Percentiles rank a stretch among this genome's conserved stretches.
These are phyloP conservation scores for Dendryphion nanum DNA, from an alignment of 2,329 filamentous ascomycete species.

Conservation along the genomic window DNA sequence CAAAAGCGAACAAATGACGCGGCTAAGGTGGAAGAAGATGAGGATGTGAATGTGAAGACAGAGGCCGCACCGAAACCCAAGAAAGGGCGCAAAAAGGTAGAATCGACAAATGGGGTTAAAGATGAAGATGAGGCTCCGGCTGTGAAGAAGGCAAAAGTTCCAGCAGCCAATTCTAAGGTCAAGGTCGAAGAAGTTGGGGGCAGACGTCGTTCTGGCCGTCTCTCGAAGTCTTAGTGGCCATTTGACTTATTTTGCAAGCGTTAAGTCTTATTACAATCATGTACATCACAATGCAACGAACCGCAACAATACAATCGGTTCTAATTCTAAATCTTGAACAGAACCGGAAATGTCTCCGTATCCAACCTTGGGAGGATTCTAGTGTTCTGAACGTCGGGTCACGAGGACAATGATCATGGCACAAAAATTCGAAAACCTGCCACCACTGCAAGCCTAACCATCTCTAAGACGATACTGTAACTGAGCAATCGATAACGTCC, in stretches of 20 bases:
- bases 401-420: too few relatives aligned
- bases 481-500: too few relatives aligned
- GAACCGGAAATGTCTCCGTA: too few relatives aligned
- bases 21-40: conserved; percentile 19
- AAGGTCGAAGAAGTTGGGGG: conserved; percentile 5
- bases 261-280: not conserved
- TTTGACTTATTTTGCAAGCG: not conserved
- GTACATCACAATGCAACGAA: conserved; percentile 8
- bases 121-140: conserved; percentile 3
- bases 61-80: conserved; percentile 14
- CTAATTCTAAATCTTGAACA: too few relatives aligned
- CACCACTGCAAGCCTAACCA: too few relatives aligned
- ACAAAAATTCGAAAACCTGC: too few relatives aligned
- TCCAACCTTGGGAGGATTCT: too few relatives aligned
- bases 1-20: conserved; percentile 24
- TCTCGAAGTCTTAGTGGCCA: conserved; percentile 6
- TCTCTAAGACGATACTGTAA: too few relatives aligned
- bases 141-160: too few relatives aligned
- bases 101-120: conserved; percentile 4
- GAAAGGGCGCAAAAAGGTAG: conserved; percentile 20
- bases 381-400: too few relatives aligned
- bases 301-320: too few relatives aligned
- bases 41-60: conserved; percentile 17
- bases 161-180: conserved; percentile 10
- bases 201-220: conserved; percentile 6